Evolutionary conservation across 2,329 filamentous ascomycete species (phyloP), one percentile per base, ranked within the genome.

Genomic region (Pseudogymnoascus sp.): DNA sequence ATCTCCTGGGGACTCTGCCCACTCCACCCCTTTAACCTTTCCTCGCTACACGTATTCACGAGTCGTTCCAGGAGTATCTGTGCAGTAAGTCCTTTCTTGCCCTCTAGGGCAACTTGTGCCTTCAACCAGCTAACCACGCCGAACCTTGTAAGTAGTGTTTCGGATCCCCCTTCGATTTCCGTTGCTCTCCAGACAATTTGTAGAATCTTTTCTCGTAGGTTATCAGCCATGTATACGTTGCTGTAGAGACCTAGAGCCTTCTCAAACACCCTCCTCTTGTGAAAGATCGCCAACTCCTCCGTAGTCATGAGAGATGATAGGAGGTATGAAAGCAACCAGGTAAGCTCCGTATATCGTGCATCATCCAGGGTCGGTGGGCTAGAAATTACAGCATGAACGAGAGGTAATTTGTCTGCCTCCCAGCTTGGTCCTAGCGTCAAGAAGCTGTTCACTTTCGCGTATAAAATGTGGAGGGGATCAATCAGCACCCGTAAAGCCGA

Each of bases 361-460:
- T 91, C 89, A 68, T 92, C 89, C 59, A 89, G 81, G 23, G 84
- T 85, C 0, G 91, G 89, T 65, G 86, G 82, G 61, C 85, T 82
- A 63, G 84, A 80, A 10, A 87, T 76, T 60, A 88, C 78, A 65
- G 83, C 80, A 67, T 83, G 80, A 23, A 85, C 84, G n/a, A 93
- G 79, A 6, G 94, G 82, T 23, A 94, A 83, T 70, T 85, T 87
- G 64, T 90, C 84, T 16, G 87, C 71, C 11, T 86, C 81, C 93
- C 93, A 97, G 23, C 80, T 74, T 0, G 93, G 92, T 0, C 86
- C 83, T 60, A 86, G 86, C 21, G 90, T 90, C 37, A 97, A 82
- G 73, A 92, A 97, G 5, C 81, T 80, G 77, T 96, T 96, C 74
- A 94, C 78, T 72, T 96, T 96, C 63, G 86, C 84, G 72, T 96